phyloP scores from a whole-genome alignment of 768 basidiomycete species.

The Lactarius sp. region DNA sequence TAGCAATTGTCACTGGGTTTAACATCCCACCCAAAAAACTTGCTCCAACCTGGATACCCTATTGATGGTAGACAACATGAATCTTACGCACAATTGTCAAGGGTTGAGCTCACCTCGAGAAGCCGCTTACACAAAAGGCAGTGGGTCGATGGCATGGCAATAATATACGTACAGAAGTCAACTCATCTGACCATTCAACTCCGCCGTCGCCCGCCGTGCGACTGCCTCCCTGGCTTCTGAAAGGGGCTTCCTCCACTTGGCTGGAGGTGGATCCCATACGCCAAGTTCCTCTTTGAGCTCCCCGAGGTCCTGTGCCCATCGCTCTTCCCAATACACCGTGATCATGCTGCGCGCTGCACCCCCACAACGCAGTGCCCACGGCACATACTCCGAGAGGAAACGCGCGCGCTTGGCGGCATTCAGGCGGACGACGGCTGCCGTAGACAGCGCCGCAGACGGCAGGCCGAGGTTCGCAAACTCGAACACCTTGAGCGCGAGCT shows the following conservation, averaged over 20 bases:
- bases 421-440: constrained; percentile 74
- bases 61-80: constrained; percentile 4
- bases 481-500: constrained; percentile 91
- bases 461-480: constrained; percentile 90
- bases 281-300: constrained; percentile 85
- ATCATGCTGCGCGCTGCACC: constrained; percentile 70
- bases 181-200: constrained; percentile 7
- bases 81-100: constrained; percentile 6
- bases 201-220: constrained; percentile 23
- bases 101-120: constrained; percentile 12
- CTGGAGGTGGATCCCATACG: constrained; percentile 75
- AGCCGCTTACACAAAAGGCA: constrained; percentile 10
- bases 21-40: neutral
- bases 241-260: constrained; percentile 62
- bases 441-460: constrained; percentile 81
- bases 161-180: constrained; percentile 17
- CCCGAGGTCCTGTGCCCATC: constrained; percentile 80
- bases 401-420: constrained; percentile 38
- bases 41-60: neutral
- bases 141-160: constrained; percentile 8
- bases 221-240: constrained; percentile 55
- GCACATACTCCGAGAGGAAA: constrained; percentile 75
- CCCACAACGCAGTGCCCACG: constrained; percentile 90
- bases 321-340: constrained; percentile 92
- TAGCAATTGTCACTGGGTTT: neutral